phyloP scores from a whole-genome alignment of 2,329 filamentous ascomycete species.

The Colletotrichum sp. region DNA sequence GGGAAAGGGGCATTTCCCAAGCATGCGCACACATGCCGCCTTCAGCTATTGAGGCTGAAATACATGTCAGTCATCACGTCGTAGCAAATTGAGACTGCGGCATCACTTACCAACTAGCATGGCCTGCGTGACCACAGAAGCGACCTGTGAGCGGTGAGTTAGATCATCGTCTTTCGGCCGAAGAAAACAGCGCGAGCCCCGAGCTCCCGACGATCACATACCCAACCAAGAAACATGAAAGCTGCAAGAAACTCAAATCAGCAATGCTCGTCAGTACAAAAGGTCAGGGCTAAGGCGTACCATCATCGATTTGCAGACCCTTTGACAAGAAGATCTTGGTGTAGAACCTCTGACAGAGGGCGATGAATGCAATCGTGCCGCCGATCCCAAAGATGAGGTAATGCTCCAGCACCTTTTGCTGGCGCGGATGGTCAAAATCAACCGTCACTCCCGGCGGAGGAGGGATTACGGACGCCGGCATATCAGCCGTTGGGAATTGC shows the following conservation, averaged over 20 bases:
- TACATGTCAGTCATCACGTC: neutral
- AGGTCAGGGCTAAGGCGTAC: neutral
- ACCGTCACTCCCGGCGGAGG: neutral
- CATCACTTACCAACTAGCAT: conserved; percentile 9
- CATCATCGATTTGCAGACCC: conserved; percentile 26
- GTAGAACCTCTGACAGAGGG: conserved; percentile 25
- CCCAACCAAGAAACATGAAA: conserved; percentile 24
- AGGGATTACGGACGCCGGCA: neutral
- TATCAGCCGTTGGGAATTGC: neutral
- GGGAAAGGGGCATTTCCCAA: conserved; percentile 22
- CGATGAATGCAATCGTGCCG: conserved; percentile 19
- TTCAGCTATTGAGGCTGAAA: neutral
- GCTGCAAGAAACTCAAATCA: neutral
- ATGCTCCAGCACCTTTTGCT: conserved; percentile 23
- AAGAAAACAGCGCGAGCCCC: neutral
- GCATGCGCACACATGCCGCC: conserved; percentile 19
- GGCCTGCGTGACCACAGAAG: conserved; percentile 16
- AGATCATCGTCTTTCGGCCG: neutral
- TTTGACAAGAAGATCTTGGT: conserved; percentile 31
- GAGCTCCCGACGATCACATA: neutral
- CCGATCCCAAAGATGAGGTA: conserved; percentile 25
- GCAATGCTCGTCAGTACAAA: neutral
- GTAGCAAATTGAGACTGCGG: too few relatives aligned
- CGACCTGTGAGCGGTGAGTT: neutral
- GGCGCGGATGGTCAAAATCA: conserved; percentile 21